Conservation (phyloP, 345 rosid species). For the Boechera divaricarpa region DNA sequence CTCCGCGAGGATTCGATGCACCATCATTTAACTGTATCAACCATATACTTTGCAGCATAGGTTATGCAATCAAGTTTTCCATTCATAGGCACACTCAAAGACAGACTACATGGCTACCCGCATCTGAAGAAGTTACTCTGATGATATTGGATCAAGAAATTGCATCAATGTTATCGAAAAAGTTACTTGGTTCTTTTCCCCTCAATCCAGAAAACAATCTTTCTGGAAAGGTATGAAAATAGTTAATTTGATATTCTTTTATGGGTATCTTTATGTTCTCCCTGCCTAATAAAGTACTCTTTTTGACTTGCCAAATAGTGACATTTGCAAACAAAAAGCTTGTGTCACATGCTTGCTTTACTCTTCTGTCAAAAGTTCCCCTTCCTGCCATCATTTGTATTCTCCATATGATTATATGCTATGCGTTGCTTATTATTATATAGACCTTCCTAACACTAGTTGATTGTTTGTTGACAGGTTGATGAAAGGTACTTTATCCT, state of each 20-base stretch:
- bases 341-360: background rate
- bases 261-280: too few species aligned
- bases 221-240: constrained; percentile 57
- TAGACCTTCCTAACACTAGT: constrained; percentile 22
- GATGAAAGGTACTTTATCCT: constrained; percentile 66
- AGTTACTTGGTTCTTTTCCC: constrained; percentile 65
- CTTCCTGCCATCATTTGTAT: constrained; percentile 1
- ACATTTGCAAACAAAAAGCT: too few species aligned
- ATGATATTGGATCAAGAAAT: constrained; percentile 53
- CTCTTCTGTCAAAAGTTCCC: background rate
- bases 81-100: constrained; percentile 44
- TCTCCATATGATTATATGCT: background rate
- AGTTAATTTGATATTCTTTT: too few species aligned
- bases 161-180: constrained; percentile 58
- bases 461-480: constrained; percentile 58
- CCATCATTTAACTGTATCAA: constrained; percentile 68
- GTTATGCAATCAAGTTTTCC: constrained; percentile 56
- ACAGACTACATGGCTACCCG: constrained; percentile 31
- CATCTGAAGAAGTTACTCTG: constrained; percentile 45
- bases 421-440: background rate
- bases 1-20: constrained; percentile 52
- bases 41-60: constrained; percentile 65
- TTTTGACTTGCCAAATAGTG: too few species aligned
- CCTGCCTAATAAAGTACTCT: too few species aligned
- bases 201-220: constrained; percentile 53